Evolutionary conservation across 805 yeast species (phyloP).

Genomic region (Lachancea sp.): DNA sequence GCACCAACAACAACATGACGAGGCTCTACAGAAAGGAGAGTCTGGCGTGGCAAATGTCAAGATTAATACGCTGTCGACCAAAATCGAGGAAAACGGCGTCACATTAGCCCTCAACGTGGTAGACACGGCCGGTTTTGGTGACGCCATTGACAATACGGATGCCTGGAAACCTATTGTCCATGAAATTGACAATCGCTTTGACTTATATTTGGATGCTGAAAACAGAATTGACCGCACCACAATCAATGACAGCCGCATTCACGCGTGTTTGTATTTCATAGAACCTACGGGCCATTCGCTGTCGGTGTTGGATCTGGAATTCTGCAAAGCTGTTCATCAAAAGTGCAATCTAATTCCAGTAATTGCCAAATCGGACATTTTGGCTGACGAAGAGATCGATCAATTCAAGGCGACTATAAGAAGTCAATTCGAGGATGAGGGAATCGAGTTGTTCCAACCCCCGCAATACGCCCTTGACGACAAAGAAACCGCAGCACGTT

Average conservation of each 20-base stretch:
- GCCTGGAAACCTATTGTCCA: slow-evolving; percentile 89
- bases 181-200: slow-evolving; percentile 81
- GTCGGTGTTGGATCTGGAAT: slow-evolving; percentile 80
- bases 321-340: slow-evolving; percentile 81
- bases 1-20: slow-evolving; percentile 9
- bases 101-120: slow-evolving; percentile 75
- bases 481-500: slow-evolving; percentile 66
- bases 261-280: slow-evolving; percentile 87
- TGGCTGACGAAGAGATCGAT: slow-evolving; percentile 77
- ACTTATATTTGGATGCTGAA: slow-evolving; percentile 83
- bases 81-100: slow-evolving; percentile 91
- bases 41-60: slow-evolving; percentile 35
- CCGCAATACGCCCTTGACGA: slow-evolving; percentile 74
- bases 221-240: slow-evolving; percentile 69
- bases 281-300: slow-evolving; percentile 96
- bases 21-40: background rate
- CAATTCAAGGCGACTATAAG: slow-evolving; percentile 71
- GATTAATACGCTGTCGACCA: slow-evolving; percentile 56
- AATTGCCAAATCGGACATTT: slow-evolving; percentile 89
- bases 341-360: slow-evolving; percentile 92
- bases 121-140: slow-evolving; percentile 94
- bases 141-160: slow-evolving; percentile 69
- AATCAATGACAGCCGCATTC: slow-evolving; percentile 76
- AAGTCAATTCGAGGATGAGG: slow-evolving; percentile 69
- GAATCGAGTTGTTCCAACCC: slow-evolving; percentile 72